Evolutionary conservation across 129 eudicot genomes (phyloP).

Genomic region (Flaveria bidentis): DNA sequence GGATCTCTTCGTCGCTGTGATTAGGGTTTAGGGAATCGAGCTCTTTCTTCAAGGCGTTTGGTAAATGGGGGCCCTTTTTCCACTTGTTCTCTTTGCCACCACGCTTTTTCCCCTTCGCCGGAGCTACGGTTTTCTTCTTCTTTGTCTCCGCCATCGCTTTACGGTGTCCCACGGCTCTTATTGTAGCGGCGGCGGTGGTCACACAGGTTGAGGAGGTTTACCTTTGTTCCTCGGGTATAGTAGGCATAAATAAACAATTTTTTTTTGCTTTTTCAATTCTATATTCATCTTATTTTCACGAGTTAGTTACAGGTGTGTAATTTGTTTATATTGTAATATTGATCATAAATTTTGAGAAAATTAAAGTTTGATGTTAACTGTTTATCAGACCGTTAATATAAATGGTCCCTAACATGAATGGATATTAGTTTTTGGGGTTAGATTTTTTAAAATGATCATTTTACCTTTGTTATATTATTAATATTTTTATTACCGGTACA

Average conservation of each 20-base stretch:
- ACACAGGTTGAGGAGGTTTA: background rate
- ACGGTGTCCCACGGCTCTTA: background rate
- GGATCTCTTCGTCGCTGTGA: slow-evolving; percentile 38
- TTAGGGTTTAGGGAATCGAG: slow-evolving; percentile 39
- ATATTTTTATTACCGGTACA: too few species aligned
- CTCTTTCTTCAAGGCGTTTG: slow-evolving; percentile 57
- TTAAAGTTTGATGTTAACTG: too few species aligned
- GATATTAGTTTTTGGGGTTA: too few species aligned
- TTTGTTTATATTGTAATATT: too few species aligned
- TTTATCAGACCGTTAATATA: too few species aligned
- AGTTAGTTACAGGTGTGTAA: too few species aligned
- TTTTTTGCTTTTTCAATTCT: too few species aligned
- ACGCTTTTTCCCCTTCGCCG: slow-evolving; percentile 16
- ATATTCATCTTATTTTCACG: too few species aligned
- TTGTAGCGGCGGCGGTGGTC: background rate
- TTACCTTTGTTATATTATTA: too few species aligned
- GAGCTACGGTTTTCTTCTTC: slow-evolving; percentile 28
- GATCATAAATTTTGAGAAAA: too few species aligned
- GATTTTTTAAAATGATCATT: too few species aligned
- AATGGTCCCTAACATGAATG: too few species aligned
- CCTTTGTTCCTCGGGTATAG: background rate
- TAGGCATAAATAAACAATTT: background rate
- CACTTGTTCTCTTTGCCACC: slow-evolving; percentile 32
- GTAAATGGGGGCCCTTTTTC: slow-evolving; percentile 72
- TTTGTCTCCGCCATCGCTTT: slow-evolving; percentile 48